Percentiles rank a stretch among this genome's conserved stretches.
phyloP scores from a whole-genome alignment of 306 rosid species.

The Lablab purpureus region DNA sequence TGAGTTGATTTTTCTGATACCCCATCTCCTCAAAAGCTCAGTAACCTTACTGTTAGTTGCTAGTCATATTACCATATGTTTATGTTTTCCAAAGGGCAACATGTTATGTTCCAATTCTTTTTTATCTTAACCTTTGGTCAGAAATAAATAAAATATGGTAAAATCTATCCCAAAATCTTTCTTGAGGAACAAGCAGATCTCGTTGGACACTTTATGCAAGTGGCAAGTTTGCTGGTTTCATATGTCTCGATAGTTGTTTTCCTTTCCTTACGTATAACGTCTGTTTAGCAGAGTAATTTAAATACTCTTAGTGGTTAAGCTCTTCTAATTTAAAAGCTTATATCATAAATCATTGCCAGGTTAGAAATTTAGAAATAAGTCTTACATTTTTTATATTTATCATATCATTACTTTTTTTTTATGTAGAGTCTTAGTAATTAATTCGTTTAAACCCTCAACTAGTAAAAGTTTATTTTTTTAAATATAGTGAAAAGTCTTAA shows the following conservation, averaged over 20 bases:
- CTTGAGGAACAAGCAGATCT: slow-evolving; percentile 12
- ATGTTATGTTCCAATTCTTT: background rate
- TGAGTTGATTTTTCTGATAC: background rate
- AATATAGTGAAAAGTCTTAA: too few relatives aligned
- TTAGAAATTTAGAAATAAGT: too few relatives aligned
- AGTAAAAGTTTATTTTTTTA: too few relatives aligned
- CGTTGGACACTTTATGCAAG: slow-evolving; percentile 6
- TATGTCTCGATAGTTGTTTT: background rate
- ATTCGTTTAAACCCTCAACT: too few relatives aligned
- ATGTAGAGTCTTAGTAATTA: too few relatives aligned
- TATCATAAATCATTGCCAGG: background rate
- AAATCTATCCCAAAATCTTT: slow-evolving; percentile 37
- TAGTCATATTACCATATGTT: background rate
- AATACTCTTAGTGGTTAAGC: background rate
- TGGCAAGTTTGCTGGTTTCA: slow-evolving; percentile 29
- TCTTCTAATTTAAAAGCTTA: background rate
- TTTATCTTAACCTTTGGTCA: slow-evolving; percentile 42
- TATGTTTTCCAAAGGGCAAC: slow-evolving; percentile 38
- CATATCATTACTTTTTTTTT: too few relatives aligned
- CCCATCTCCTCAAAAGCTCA: background rate
- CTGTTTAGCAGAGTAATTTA: background rate
- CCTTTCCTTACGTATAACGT: background rate
- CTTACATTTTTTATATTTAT: too few relatives aligned
- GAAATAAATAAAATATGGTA: slow-evolving; percentile 42
- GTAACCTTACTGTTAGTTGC: background rate